A percentile compares a stretch with the other conserved stretches of the same genome.
Evolutionary conservation across 768 basidiomycete genomes (phyloP).

Genomic region (Pleurotus cornucopiae): DNA sequence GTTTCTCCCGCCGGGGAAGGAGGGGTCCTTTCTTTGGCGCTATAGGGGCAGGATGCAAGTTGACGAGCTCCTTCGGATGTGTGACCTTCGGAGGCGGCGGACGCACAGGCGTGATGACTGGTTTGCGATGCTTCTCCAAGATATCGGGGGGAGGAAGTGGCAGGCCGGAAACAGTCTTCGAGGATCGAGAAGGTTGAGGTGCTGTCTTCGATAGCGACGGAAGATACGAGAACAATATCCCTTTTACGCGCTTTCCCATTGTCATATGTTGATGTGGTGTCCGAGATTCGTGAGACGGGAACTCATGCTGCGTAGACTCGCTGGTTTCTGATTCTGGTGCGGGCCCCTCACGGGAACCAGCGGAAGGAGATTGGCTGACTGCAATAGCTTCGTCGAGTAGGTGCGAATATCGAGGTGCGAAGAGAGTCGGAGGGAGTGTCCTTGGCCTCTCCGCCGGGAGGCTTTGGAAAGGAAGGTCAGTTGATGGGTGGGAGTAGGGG

Average conservation of each 20-base stretch:
- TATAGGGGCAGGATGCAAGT: slow-evolving; percentile 51
- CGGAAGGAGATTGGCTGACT: slow-evolving; percentile 23
- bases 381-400: slow-evolving; percentile 51
- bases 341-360: not conserved
- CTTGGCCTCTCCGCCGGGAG: slow-evolving; percentile 22
- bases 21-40: slow-evolving; percentile 30
- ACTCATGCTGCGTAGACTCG: not conserved
- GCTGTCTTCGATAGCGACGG: slow-evolving; percentile 42
- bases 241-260: slow-evolving; percentile 47
- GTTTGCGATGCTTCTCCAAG: slow-evolving; percentile 45
- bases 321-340: slow-evolving; percentile 1
- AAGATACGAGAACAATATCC: slow-evolving; percentile 59
- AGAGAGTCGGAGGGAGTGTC: slow-evolving; percentile 35
- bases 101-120: slow-evolving; percentile 56
- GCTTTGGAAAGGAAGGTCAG: slow-evolving; percentile 24
- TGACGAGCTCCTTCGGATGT: slow-evolving; percentile 64
- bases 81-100: slow-evolving; percentile 38
- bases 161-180: slow-evolving; percentile 33
- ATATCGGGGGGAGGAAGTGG: slow-evolving; percentile 54
- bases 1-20: slow-evolving; percentile 38
- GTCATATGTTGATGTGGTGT: slow-evolving; percentile 22
- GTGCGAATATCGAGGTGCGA: slow-evolving; percentile 56
- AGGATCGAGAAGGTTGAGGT: slow-evolving; percentile 13
- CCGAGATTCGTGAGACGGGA: slow-evolving; percentile 5
- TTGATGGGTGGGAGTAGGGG: not conserved